Base-by-base conservation (phyloP, 177 flowering plant genomes). In the Vitis hybrid region DNA sequence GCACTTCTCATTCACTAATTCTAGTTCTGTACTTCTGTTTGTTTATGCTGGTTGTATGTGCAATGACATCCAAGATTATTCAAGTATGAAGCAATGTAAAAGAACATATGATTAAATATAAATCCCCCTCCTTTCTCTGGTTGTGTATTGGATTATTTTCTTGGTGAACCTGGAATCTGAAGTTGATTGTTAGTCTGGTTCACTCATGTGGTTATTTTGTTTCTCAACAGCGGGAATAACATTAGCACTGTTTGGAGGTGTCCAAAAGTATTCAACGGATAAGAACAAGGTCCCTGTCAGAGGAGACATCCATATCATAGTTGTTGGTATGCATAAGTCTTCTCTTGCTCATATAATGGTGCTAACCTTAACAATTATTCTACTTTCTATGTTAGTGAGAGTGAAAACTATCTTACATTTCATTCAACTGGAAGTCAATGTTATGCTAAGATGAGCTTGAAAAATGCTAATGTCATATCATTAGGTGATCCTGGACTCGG, bases 401-500 rank as follows among this genome's bases (percentile, higher is more conserved):
- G 19, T 65, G 19, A 18, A 9, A 54, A 12, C 19, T 14, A 50
- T 50, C 9, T 19, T 17, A 51, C 38, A 65, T 31, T 13, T 6
- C 31, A 19, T 65, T 52, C 12, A 19, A 49, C 47, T 54, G 55
- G 56, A 28, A 65, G 55, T 20, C 47, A 55, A 52, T 8, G 60
- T 38, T 38, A 5, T 38, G 47, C 47, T 12, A 18, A 28, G 61
- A 53, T 31, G 54, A 62, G 51, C 38, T 62, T 65, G 38, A 50
- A 14, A 44, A 15, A 55, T 53, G 51, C 44, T 28, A 57, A 52
- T 56, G 69, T 1, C 61, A 38, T 33, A 69, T 76, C 71, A 65
- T 58, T 77, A 96, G 99, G 99, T 87, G 99, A 96, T 84, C 99
- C 99, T 84, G 99, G 99, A 68, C 75, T 96, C 50, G 99, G 99